Conservation (phyloP, 306 rosid genomes). For the Acmispon strigosus region DNA sequence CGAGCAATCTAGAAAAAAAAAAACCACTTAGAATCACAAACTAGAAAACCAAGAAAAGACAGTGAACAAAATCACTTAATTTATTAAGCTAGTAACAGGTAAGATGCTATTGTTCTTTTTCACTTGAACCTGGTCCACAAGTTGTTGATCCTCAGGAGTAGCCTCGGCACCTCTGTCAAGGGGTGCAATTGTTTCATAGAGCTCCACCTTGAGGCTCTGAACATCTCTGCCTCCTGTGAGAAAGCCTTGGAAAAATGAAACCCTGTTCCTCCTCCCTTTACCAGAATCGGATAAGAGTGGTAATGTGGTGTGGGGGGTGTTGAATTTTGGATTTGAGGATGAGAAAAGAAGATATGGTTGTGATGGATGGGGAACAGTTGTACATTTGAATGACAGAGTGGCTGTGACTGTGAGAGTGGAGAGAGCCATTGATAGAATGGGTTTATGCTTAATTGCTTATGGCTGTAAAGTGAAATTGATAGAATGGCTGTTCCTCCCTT, state of each 20-base stretch:
- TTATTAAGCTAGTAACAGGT: neutral
- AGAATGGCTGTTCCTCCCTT: too few relatives aligned
- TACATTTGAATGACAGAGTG: conserved; percentile 10
- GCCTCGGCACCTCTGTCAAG: conserved; percentile 35
- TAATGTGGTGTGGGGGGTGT: neutral
- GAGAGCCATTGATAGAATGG: conserved; percentile 20
- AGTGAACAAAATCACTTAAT: neutral
- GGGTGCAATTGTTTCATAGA: conserved; percentile 22
- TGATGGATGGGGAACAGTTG: neutral
- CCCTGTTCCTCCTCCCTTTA: conserved; percentile 29
- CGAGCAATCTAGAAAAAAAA: conserved; percentile 50
- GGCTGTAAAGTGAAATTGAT: too few relatives aligned
- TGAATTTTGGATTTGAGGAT: conserved; percentile 13
- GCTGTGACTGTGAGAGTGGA: neutral
- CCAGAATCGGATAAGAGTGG: conserved; percentile 20
- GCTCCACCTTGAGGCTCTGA: conserved; percentile 34
- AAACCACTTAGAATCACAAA: neutral
- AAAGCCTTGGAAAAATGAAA: conserved; percentile 33
- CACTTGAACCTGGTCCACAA: conserved; percentile 33
- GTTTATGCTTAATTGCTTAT: too few relatives aligned
- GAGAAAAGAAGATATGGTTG: conserved; percentile 3
- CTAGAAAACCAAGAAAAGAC: neutral
- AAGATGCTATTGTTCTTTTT: neutral
- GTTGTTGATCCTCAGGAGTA: conserved; percentile 32
- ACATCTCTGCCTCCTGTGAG: conserved; percentile 22